Conservation (phyloP, 2,329 filamentous ascomycete genomes). For the Sarocladium brachiariae region DNA sequence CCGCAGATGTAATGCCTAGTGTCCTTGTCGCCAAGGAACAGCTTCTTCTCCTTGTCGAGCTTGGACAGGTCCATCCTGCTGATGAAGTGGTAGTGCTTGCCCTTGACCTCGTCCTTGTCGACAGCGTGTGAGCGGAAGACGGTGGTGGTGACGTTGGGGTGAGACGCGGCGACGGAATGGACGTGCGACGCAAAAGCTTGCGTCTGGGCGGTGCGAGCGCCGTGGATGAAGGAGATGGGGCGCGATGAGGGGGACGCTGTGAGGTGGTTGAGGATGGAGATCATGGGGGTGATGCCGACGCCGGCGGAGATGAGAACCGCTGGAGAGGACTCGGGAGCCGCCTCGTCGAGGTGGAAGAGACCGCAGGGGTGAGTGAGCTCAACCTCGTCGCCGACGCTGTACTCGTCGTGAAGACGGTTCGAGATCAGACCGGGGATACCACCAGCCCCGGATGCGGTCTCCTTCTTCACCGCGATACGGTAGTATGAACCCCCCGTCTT, state of each 20-base stretch:
- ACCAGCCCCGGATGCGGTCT: slow-evolving; percentile 33
- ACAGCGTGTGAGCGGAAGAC: slow-evolving; percentile 51
- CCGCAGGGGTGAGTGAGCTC: slow-evolving; percentile 50
- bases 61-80: slow-evolving; percentile 53
- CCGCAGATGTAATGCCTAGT: slow-evolving; percentile 69
- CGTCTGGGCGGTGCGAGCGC: slow-evolving; percentile 40
- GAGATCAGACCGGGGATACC: slow-evolving; percentile 42
- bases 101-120: slow-evolving; percentile 33
- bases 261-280: slow-evolving; percentile 56
- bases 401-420: slow-evolving; percentile 43
- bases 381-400: slow-evolving; percentile 43
- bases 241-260: slow-evolving; percentile 24
- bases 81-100: slow-evolving; percentile 51
- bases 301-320: slow-evolving; percentile 62
- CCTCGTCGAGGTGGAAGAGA: slow-evolving; percentile 54
- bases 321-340: slow-evolving; percentile 38
- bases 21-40: slow-evolving; percentile 47
- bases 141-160: slow-evolving; percentile 28
- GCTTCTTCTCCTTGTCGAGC: slow-evolving; percentile 41
- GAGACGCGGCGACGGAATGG: slow-evolving; percentile 30
- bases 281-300: slow-evolving; percentile 60
- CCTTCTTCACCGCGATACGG: slow-evolving; percentile 69
- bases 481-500: slow-evolving; percentile 48
- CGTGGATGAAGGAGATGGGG: slow-evolving; percentile 58
- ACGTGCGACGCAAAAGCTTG: slow-evolving; percentile 51